Percentiles rank a stretch among this genome's conserved stretches.
Evolutionary conservation across 495 filamentous ascomycete species (phyloP).

Genomic region (Halenospora varia): DNA sequence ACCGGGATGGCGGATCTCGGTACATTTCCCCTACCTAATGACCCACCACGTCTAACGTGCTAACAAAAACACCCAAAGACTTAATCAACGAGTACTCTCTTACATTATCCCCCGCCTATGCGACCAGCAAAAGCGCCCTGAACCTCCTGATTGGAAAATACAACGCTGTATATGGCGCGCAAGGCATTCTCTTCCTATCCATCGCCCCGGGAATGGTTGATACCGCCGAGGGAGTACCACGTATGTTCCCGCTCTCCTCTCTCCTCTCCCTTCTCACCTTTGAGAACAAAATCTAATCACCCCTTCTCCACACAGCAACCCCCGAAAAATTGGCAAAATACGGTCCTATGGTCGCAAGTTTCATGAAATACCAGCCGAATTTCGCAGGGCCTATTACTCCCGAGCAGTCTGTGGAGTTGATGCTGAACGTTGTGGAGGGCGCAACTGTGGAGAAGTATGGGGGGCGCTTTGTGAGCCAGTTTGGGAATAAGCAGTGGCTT

Average conservation of each 20-base stretch:
- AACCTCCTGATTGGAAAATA: not conserved
- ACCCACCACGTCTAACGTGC: not conserved
- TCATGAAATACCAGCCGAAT: not conserved
- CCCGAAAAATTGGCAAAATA: not conserved
- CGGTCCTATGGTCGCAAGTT: not conserved
- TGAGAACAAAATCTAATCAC: not conserved
- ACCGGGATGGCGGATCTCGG: not conserved
- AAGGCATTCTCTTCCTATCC: not conserved
- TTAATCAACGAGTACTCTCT: not conserved
- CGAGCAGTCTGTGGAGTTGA: not conserved
- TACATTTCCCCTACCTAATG: not conserved
- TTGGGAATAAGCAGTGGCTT: not conserved
- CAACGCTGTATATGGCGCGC: not conserved
- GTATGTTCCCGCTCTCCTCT: not conserved
- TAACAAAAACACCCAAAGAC: not conserved
- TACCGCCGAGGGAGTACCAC: not conserved
- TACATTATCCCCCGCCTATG: not conserved
- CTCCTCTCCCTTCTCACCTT: not conserved
- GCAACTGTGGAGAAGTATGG: not conserved
- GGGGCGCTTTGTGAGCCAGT: not conserved
- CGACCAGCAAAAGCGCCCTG: not conserved
- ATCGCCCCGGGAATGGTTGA: not conserved
- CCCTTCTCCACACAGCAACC: not conserved
- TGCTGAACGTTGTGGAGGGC: not conserved
- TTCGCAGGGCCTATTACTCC: not conserved